Base-by-base conservation (phyloP, 805 yeast species). In the Tetrapisispora pingtungensis region DNA sequence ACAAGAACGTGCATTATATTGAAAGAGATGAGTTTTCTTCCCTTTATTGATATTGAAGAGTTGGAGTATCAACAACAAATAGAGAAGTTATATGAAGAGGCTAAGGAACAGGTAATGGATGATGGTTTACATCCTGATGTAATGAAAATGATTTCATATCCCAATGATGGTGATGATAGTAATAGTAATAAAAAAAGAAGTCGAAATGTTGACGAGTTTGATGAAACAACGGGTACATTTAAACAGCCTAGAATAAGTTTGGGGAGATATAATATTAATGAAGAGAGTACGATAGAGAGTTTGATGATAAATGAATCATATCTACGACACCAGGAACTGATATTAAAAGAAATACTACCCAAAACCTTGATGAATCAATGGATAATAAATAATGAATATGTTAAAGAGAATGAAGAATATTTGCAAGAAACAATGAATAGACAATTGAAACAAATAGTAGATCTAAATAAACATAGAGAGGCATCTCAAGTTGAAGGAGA, bases 381-480 rank as follows among this genome's bases (percentile, higher is more conserved):
- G 70, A 56, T 55, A 41, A 51, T 58, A 10, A 62, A 50, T 57
- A 70, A 63, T 43, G 72, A 59, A 49, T 58, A 22, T 22, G 8
- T 41, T 13, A 26, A 33, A 10, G 18, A 33, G 10, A 36, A 30
- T 28, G 32, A 30, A 27, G 14, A 15, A 3, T n/a, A 24, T 17
- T 33, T 32, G 12, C 22, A 24, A 17, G 33, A 30, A 3, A 20
- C 37, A 1, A 22, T 30, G 28, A n/a, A 41, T 17, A 28, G 59
- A 39, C 77, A 78, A 51, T 55, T 73, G 36, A 59, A 58, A 41
- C 62, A 58, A 37, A 61, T 75, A 8, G 73, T 72, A 6, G 74
- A 70, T 5, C 44, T 76, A 14, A 68, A 72, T 38, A 48, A 42
- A 12, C 61, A 61, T 20, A 58, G 86, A 20, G 67, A 71, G 49